Base-by-base conservation (phyloP, 2,329 filamentous ascomycete species). In the Fusarium tjaetaba region DNA sequence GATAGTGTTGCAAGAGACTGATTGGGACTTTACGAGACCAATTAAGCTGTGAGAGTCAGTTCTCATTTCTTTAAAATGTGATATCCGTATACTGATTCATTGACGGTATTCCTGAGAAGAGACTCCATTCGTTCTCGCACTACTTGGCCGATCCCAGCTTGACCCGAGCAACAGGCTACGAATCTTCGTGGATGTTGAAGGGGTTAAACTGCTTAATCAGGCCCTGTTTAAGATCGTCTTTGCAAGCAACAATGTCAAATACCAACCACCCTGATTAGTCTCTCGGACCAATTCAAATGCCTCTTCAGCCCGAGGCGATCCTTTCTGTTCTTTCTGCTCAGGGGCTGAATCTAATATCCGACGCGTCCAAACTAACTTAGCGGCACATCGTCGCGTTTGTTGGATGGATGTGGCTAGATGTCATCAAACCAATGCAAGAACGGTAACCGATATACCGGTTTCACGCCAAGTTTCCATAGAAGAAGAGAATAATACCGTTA, bases 341-440 rank as follows among this genome's bases (percentile, higher is more conserved):
- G 71, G 71, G 71, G 71, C 60, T 72, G 64, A 65, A 61, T 38
- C 56, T 56, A 62, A 52, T 55, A 59, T 42, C 42, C 57, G 36
- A 72, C 56, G 57, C 56, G 60, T 42, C 42, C 22, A 65, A 34
- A 45, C 55, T 73, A 51, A 51, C 48, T 24, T 51, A 74, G 62
- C 53, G 63, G 56, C 68, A 42, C 39, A 45, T 58, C 36, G 55
- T 61, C 52, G 43, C 70, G 66, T 62, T 65, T 65, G 59, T 38
- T 18, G 15, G 34, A 41, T 55, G 20, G 51, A 10, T 41, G n/a
- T 41, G 14, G 42, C 56, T 46, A 22, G 38, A 43, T 41, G 22
- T 38, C 46, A 61, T 68, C 53, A 68, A 68, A 49, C 56, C 53
- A 55, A 46, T 57, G 30, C 55, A 71, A 52, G 48, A 42, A 67